Conservation (phyloP, 192 early-diverging fungal species). For the Entomortierella lignicola region DNA sequence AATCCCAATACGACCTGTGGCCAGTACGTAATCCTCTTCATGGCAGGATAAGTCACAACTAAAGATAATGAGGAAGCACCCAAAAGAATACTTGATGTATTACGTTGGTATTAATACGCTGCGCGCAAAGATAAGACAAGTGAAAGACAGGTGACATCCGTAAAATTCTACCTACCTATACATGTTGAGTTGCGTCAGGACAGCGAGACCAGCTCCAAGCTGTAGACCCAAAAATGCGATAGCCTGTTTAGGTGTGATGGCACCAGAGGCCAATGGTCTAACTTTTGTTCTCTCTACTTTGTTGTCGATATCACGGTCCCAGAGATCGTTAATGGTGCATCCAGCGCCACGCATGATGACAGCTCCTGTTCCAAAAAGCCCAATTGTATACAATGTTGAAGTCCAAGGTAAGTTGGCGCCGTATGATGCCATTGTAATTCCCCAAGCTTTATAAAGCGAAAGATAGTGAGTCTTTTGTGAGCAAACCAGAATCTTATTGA, state of each 20-base stretch:
- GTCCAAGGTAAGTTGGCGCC: conserved; percentile 60
- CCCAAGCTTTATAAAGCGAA: conserved; percentile 66
- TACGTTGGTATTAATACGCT: no score
- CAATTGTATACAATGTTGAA: conserved; percentile 72
- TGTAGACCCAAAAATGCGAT: conserved; percentile 84
- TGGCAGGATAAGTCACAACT: conserved; percentile 86
- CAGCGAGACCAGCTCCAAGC: conserved; percentile 80
- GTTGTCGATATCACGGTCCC: conserved; percentile 92
- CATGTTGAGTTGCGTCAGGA: conserved; percentile 89
- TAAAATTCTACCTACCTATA: conserved; percentile 81
- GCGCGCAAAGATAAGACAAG: no score
- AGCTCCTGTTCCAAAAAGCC: conserved; percentile 86
- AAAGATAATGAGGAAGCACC: conserved; percentile 84
- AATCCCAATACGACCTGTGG: conserved; percentile 91
- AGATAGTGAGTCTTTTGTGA: no score
- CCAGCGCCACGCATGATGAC: conserved; percentile 96
- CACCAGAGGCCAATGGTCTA: conserved; percentile 86
- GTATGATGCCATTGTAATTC: conserved; percentile 78
- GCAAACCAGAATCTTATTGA: not conserved
- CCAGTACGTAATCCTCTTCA: conserved; percentile 98
- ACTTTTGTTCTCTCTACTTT: conserved; percentile 84
- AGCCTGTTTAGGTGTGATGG: conserved; percentile 74
- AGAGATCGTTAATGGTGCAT: conserved; percentile 97
- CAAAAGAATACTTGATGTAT: conserved; percentile 70
- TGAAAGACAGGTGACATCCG: no score